phyloP scores from a whole-genome alignment of 192 early-diverging fungal genomes.

The Allomyces javanicus region DNA sequence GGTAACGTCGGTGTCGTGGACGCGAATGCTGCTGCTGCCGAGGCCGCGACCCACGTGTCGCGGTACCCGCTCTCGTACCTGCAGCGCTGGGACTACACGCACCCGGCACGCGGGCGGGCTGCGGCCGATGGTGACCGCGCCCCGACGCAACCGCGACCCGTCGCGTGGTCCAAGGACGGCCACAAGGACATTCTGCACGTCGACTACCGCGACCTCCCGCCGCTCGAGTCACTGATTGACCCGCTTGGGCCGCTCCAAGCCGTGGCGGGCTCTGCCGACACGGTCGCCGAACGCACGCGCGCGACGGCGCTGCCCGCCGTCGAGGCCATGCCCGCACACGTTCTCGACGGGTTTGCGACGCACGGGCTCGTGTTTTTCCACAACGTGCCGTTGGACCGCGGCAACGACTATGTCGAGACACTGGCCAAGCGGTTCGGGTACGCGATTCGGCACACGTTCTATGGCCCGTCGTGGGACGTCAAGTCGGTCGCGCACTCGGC shows the following conservation, averaged over 20 bases:
- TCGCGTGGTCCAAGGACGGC: background rate
- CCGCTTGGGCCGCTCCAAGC: no score
- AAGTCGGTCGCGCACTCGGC: background rate
- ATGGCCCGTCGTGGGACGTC: constrained; percentile 5
- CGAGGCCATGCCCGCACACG: background rate
- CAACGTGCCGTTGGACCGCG: background rate
- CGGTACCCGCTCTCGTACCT: background rate
- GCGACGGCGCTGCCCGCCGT: background rate
- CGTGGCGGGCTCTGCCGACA: no score
- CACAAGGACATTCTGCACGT: background rate
- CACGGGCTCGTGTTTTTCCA: background rate
- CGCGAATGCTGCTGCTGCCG: background rate
- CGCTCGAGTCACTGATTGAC: background rate
- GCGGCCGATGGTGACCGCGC: background rate
- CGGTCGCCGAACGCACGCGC: no score
- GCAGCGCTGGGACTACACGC: background rate
- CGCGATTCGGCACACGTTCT: background rate
- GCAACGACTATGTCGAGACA: background rate
- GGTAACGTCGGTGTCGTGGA: background rate
- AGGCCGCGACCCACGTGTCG: background rate
- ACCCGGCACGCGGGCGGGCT: background rate
- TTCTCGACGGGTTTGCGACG: background rate
- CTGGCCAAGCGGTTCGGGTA: background rate
- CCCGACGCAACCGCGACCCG: background rate
- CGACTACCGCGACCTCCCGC: background rate